Base-by-base conservation (phyloP, 2,329 filamentous ascomycete species). In the Monilinia fructicola region DNA sequence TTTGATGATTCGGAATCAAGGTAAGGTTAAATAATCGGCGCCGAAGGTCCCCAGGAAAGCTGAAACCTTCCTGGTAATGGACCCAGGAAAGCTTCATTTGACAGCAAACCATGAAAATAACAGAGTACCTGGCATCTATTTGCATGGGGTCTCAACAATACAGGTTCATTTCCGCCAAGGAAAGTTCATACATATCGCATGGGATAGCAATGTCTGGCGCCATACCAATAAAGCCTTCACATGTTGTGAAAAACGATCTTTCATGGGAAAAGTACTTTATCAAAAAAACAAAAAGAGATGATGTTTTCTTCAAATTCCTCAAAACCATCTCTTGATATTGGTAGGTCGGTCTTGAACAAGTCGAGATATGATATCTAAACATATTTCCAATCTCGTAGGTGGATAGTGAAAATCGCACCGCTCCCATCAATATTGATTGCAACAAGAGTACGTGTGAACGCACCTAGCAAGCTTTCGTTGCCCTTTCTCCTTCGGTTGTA, bases 241-340 rank as follows among this genome's bases (percentile, higher is more conserved):
- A 0, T n/a, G 48, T 63, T 2, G 48, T 28, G 35, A 54, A 44
- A 11, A 44, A 53, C 18, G 9, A 26, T 18, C 7, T 44, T 38
- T 12, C 12, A 3, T 0, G 4, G 23, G 52, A 44, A 28, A 21
- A 1, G 0, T 26, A n/a, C 9, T 6, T 12, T 5, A 0, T 21
- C 38, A 3, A 38, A 14, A 3, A 7, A 4, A 40, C 1, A 14
- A 44, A 3, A 38, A 38, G 31, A 38, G 7, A 2, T 18, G 6
- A 4, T 9, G 3, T n/a, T 10, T 31, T 28, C 7, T 31, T 18
- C 28, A 21, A 3, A 6, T n/a, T 28, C 18, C 7, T 54, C 16
- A 14, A 16, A 10, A 4, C 14, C 31, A 40, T n/a, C 31, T 40
- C 5, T 23, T 31, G 9, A 18, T 18, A 38, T 6, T 1, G 31